Base-by-base conservation (phyloP, 345 rosid genomes). In the Pugionium dolabratum region DNA sequence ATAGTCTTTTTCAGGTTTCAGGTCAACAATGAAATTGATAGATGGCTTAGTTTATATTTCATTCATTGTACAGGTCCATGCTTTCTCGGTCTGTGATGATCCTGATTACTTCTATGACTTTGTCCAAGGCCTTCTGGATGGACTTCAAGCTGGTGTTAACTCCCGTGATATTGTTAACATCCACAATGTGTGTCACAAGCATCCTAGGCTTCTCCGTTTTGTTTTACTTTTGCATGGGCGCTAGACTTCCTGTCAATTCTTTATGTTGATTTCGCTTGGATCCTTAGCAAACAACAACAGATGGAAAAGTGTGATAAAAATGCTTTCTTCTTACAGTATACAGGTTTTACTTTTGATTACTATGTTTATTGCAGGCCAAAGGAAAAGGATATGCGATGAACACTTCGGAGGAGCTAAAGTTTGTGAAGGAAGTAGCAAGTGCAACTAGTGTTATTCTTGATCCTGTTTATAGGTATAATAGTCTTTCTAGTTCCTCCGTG, bases 331-430 rank as follows among this genome's bases (percentile, higher is more conserved):
- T 37, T 34, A 27, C 18, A 3, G 32, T 26, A 31, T 4, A 59
- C 32, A 44, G 4, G 3, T 29, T 41, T 5, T 40, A 27, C 32
- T 27, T 5, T 42, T 72, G 4, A 34, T 45, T 9, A 27, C 53
- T 60, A 18, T 45, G 42, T 45, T 29, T 4, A 34, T 39, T 59
- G 54, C 79, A 90, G 98, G 97, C 96, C 59, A 90, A 90, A 81
- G 91, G 96, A 71, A 60, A 81, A 48, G 98, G 97, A 62, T 90
- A 93, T 79, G 96, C 98, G 62, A 80, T 88, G 54, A 93, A 72
- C 76, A 81, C 94, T 1, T 37, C 84, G 10, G 94, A 88, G 62
- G 97, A 93, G 77, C 90, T 93, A 43, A 75, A 83, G 64, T 93
- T 82, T 78, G 86, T 90, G 3, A 88, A 80, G 75, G 91, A 90